Base-by-base conservation (phyloP, 495 filamentous ascomycete genomes). In the Chaetomidium leptoderma region DNA sequence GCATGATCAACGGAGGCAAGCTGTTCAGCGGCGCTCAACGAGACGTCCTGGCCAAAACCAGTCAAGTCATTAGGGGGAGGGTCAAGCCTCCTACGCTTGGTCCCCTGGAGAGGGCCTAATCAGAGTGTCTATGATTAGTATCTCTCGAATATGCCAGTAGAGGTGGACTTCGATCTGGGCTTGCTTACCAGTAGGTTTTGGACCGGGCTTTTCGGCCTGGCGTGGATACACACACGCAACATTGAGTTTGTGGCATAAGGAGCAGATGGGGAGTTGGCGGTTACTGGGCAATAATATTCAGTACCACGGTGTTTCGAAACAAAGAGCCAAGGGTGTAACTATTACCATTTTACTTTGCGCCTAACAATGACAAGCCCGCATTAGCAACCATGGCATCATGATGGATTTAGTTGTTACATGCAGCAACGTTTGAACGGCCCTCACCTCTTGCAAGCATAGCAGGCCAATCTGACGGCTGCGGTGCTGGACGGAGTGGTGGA, bases 401-500 rank as follows among this genome's bases (percentile, higher is more conserved):
- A 11, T 44, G 8, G 3, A 14, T 21, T 24, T 14, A 4, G 21
- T 4, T 24, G 23, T 24, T 21, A 44, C 7, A n/a, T 5, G 13
- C 2, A 10, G 8, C 33, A 35, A 35, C 14, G 6, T n/a, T 5
- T 19, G 4, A 7, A 39, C 3, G 19, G n/a, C n/a, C n/a, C 45
- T 48, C 17, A 48, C 45, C 29, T 19, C 45, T 48, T 48, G 45
- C 45, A 48, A 9, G 27, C 27, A 33, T 32, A 48, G 21, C 45
- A 48, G 13, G 45, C 45, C 26, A 48, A 14, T 7, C 33, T 48
- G 1, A 32, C n/a, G 0, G 45, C n/a, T n/a, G 29, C 24, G 4
- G 43, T 4, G 5, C 2, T 39, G 14, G 36, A 16, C 43, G 43
- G 10, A 23, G 9, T n/a, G 40, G 4, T 3, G 23, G 43, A 1